Evolutionary conservation across 345 rosid species (phyloP).

Genomic region (Syzygium oleosum): DNA sequence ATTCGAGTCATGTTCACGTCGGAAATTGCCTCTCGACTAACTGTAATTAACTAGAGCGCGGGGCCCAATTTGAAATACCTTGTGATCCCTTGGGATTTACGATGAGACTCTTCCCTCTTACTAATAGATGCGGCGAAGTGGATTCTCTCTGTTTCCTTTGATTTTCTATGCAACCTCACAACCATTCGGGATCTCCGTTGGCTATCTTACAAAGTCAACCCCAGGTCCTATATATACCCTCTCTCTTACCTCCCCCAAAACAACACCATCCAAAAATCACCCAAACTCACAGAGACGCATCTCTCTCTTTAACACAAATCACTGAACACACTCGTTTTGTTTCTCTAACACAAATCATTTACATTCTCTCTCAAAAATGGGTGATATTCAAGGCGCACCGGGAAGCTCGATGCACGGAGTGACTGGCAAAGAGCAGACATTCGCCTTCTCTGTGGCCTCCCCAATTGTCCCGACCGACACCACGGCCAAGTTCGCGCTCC

Average conservation of each 20-base stretch:
- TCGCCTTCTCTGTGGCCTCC: slow-evolving; percentile 56
- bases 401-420: slow-evolving; percentile 86
- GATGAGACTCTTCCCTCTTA: slow-evolving; percentile 17
- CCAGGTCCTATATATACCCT: neutral
- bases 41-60: neutral
- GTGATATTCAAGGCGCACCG: slow-evolving; percentile 37
- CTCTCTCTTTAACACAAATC: neutral
- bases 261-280: neutral
- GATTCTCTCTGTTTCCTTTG: slow-evolving; percentile 13
- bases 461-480: slow-evolving; percentile 51
- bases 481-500: slow-evolving; percentile 52
- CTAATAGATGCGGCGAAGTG: slow-evolving; percentile 54
- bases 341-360: neutral
- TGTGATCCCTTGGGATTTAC: slow-evolving; percentile 55
- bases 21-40: neutral
- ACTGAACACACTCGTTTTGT: neutral
- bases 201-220: slow-evolving; percentile 47
- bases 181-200: slow-evolving; percentile 41
- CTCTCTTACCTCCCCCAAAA: neutral
- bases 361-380: slow-evolving; percentile 20
- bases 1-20: neutral
- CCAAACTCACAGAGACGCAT: neutral
- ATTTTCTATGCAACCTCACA: neutral
- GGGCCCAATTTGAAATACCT: neutral
- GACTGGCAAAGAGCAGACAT: slow-evolving; percentile 56